These are phyloP conservation scores for Aspergillus neoniger DNA, from an alignment of 2,329 filamentous ascomycete species.

Conservation along the genomic window DNA sequence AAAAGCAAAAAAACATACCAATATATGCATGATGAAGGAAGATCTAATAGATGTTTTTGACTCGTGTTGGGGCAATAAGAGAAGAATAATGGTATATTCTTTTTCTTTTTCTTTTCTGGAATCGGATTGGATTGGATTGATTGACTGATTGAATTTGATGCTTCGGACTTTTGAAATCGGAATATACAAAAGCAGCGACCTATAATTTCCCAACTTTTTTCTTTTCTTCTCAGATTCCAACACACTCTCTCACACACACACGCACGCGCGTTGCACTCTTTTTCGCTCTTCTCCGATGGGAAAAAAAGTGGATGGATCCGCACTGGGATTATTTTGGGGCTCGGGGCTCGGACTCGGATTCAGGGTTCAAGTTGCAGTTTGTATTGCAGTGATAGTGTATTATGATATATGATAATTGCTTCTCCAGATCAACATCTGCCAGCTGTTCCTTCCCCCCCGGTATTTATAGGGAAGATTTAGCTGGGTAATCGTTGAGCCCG, in stretches of 20 bases:
- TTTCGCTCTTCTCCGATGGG: background rate
- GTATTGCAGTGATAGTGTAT: too few relatives aligned
- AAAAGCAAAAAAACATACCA: constrained; percentile 39
- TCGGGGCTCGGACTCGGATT: too few relatives aligned
- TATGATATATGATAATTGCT: background rate
- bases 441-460: background rate
- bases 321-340: background rate
- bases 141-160: background rate
- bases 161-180: background rate
- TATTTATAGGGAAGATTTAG: constrained; percentile 24
- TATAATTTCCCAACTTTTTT: background rate
- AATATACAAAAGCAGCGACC: background rate
- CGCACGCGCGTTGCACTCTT: too few relatives aligned
- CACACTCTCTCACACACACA: background rate
- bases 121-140: background rate
- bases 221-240: too few relatives aligned
- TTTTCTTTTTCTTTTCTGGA: background rate
- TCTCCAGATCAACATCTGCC: background rate
- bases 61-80: constrained; percentile 10
- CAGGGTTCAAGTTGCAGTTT: too few relatives aligned
- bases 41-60: constrained; percentile 11
- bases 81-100: constrained; percentile 1
- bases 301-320: background rate
- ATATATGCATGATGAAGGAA: constrained; percentile 46
- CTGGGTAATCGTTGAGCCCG: constrained; percentile 26